These are phyloP conservation scores for Camellia oleifera DNA, from an alignment of 179 eudicot genomes.

Conservation along the genomic window DNA sequence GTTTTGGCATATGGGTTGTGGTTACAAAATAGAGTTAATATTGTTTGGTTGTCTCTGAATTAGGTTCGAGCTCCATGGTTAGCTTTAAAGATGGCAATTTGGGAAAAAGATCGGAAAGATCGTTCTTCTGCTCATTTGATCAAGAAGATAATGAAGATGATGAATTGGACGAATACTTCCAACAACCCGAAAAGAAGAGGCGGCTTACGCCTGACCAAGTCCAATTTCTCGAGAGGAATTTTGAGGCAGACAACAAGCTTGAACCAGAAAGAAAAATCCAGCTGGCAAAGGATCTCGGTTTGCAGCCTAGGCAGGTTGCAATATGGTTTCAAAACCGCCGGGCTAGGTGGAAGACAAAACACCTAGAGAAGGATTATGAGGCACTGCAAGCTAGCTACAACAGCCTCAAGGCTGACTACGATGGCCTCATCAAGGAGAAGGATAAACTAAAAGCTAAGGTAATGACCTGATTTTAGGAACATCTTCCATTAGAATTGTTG, in stretches of 20 bases:
- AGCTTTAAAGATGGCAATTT: conserved; percentile 54
- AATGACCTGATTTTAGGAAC: neutral
- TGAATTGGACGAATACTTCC: conserved; percentile 56
- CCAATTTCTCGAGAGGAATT: conserved; percentile 70
- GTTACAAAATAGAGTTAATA: neutral
- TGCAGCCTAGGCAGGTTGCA: conserved; percentile 87
- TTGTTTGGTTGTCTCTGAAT: neutral
- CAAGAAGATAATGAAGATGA: conserved; percentile 59
- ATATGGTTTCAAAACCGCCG: conserved; percentile 90
- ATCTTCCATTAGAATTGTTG: neutral
- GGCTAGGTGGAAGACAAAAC: conserved; percentile 33
- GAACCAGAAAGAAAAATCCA: conserved; percentile 74
- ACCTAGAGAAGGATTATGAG: conserved; percentile 73
- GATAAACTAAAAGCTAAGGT: conserved; percentile 70
- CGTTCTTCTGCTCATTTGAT: conserved; percentile 49
- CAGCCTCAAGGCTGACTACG: conserved; percentile 59
- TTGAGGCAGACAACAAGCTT: conserved; percentile 72
- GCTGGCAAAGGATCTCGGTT: conserved; percentile 77
- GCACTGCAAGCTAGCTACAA: conserved; percentile 48
- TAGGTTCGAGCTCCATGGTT: conserved; percentile 65
- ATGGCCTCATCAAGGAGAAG: conserved; percentile 60
- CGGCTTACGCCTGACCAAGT: conserved; percentile 48
- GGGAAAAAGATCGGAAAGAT: conserved; percentile 36
- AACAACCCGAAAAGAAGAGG: conserved; percentile 36
- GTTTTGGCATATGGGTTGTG: neutral